Percentiles rank a stretch among this genome's conserved stretches.
These are phyloP conservation scores for Dioszegia hungarica DNA, from an alignment of 768 basidiomycete species.

Conservation along the genomic window DNA sequence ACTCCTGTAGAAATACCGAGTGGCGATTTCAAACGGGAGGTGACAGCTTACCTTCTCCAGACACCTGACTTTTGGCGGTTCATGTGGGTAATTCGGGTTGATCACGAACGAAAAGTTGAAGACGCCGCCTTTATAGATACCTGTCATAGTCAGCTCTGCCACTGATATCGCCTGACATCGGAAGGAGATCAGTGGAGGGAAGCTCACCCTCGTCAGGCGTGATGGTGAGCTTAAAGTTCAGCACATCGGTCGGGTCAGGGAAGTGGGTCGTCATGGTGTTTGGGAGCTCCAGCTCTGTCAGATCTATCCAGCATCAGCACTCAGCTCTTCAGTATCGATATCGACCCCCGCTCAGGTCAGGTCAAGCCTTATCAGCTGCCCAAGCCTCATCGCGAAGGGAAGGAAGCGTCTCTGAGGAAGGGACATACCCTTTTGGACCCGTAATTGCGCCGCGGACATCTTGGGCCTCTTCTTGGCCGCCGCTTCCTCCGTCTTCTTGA, in stretches of 20 bases:
- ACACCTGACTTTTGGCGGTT: constrained; percentile 98
- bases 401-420: no score
- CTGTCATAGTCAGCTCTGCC: constrained; percentile 51
- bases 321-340: neutral
- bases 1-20: no score
- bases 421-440: constrained; percentile 92
- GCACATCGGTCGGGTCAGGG: constrained; percentile 84
- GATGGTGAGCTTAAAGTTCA: constrained; percentile 94
- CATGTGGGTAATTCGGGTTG: constrained; percentile 97
- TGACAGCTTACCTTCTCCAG: constrained; percentile 87
- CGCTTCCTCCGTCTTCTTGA: constrained; percentile 99
- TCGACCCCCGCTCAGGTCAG: no score
- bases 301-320: constrained; percentile 55
- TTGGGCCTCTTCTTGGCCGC: constrained; percentile 97
- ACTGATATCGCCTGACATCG: no score
- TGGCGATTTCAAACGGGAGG: no score
- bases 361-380: no score
- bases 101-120: constrained; percentile 93
- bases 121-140: constrained; percentile 95
- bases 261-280: constrained; percentile 93
- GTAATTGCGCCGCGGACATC: constrained; percentile 94
- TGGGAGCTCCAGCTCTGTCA: constrained; percentile 94
- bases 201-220: constrained; percentile 92
- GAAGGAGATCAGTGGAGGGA: no score
- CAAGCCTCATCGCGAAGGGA: no score